Conservation (phyloP, 2,329 filamentous ascomycete genomes). For the Neophaeococcomyces mojaviensis region DNA sequence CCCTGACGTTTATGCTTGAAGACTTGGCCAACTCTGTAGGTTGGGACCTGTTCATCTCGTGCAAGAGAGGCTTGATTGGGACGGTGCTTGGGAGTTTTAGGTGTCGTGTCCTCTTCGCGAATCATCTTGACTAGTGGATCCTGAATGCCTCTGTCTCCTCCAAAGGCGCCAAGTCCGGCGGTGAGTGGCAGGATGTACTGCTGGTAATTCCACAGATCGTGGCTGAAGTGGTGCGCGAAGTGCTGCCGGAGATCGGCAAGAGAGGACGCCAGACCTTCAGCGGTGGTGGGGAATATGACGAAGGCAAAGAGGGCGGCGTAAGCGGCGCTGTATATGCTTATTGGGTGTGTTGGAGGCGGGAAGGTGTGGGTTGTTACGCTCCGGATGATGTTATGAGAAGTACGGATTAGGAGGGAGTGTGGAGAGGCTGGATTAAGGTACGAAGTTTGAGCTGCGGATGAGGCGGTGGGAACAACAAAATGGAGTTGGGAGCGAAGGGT, state of each 20-base stretch:
- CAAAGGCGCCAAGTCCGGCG: conserved; percentile 29
- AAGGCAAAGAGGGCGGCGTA: conserved; percentile 70
- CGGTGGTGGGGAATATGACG: conserved; percentile 44
- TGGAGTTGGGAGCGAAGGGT: conserved; percentile 55
- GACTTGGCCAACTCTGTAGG: conserved; percentile 69
- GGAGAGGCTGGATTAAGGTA: conserved; percentile 60
- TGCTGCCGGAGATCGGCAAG: conserved; percentile 59
- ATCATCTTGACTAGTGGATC: conserved; percentile 45
- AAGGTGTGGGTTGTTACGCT: conserved; percentile 40
- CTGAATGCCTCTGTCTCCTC: conserved; percentile 44
- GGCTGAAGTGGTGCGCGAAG: conserved; percentile 58
- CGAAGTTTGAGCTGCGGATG: conserved; percentile 30
- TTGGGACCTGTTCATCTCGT: conserved; percentile 39
- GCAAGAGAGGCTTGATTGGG: conserved; percentile 34
- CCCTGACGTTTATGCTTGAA: conserved; percentile 75
- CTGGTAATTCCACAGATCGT: conserved; percentile 65
- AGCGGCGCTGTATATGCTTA: conserved; percentile 41
- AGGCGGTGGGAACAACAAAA: conserved; percentile 34
- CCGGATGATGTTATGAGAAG: conserved; percentile 71
- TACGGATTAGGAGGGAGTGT: conserved; percentile 63
- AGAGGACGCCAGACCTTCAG: conserved; percentile 49
- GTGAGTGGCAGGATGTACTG: conserved; percentile 60
- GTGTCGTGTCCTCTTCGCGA: conserved; percentile 47
- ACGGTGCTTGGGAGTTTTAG: conserved; percentile 11
- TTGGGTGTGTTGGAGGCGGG: conserved; percentile 39